Conservation (phyloP, 805 yeast genomes). For the Saccharomycopsis malanga region DNA sequence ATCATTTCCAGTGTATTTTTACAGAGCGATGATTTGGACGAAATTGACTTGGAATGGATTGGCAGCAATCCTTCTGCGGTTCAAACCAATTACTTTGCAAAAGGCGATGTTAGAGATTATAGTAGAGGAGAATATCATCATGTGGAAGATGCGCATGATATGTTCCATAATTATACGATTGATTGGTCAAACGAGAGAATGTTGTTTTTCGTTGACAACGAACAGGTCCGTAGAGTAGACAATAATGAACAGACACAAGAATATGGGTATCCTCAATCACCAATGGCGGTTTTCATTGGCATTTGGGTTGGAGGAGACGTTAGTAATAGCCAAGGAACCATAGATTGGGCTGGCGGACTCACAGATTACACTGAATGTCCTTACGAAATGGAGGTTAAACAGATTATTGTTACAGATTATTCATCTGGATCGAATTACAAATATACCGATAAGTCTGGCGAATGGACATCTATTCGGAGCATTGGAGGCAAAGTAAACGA, state of each 20-base stretch:
- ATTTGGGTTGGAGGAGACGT: constrained; percentile 48
- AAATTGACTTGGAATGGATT: constrained; percentile 64
- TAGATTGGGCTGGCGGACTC: constrained; percentile 66
- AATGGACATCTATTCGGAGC: constrained; percentile 31
- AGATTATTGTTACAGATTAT: constrained; percentile 44
- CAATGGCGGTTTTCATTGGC: constrained; percentile 43
- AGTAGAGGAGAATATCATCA: constrained; percentile 55
- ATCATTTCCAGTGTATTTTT: constrained; percentile 57
- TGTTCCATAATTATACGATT: constrained; percentile 53
- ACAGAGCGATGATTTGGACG: constrained; percentile 63
- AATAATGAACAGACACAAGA: constrained; percentile 31
- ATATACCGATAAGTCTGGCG: constrained; percentile 35
- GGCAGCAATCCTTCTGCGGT: constrained; percentile 51
- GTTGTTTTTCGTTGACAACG: constrained; percentile 55
- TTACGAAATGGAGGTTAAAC: constrained; percentile 42
- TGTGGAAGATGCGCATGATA: constrained; percentile 36
- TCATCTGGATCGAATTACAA: constrained; percentile 39
- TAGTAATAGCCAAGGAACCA: constrained; percentile 49
- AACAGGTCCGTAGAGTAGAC: constrained; percentile 44
- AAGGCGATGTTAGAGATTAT: constrained; percentile 55
- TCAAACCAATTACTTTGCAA: constrained; percentile 52
- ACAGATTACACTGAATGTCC: constrained; percentile 47
- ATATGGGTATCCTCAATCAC: constrained; percentile 61
- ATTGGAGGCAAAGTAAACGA: constrained; percentile 43
- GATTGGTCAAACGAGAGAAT: constrained; percentile 54